A percentile compares a stretch with the other conserved stretches of the same genome.
Evolutionary conservation across 2,329 filamentous ascomycete genomes (phyloP).

Genomic region (Aspergillus sp.): DNA sequence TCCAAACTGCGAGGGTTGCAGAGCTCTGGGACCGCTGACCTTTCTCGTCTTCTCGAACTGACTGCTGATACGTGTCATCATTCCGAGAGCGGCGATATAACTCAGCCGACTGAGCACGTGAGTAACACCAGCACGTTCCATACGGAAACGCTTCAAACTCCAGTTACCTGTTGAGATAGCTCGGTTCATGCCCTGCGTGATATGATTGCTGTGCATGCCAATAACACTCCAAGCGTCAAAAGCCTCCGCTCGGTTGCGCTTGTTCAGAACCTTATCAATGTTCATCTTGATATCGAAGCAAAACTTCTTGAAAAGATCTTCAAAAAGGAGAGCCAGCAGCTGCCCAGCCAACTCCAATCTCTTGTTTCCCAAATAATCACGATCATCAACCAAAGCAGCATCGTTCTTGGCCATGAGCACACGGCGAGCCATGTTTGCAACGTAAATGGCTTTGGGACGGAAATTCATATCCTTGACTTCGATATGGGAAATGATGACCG

Average conservation of each 20-base stretch:
- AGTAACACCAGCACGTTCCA: constrained; percentile 95
- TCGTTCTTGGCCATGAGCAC: constrained; percentile 93
- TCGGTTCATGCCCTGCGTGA: constrained; percentile 89
- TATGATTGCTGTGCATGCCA: constrained; percentile 78
- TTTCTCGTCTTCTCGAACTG: constrained; percentile 99
- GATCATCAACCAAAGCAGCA: constrained; percentile 84
- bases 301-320: constrained; percentile 97
- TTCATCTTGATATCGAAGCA: constrained; percentile 84
- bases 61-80: constrained; percentile 99
- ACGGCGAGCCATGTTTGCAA: constrained; percentile 95
- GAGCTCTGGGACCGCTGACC: constrained; percentile 88
- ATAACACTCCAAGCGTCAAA: constrained; percentile 87
- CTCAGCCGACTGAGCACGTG: constrained; percentile 93
- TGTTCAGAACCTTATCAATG: constrained; percentile 94
- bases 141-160: constrained; percentile 96
- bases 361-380: constrained; percentile 98
- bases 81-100: constrained; percentile 93
- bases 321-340: constrained; percentile 87
- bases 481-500: constrained; percentile 92
- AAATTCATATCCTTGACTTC: constrained; percentile 90
- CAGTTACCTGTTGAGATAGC: constrained; percentile 98
- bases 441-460: constrained; percentile 92
- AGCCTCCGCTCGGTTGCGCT: constrained; percentile 82
- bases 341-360: constrained; percentile 92
- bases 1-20: constrained; percentile 96